phyloP scores from a whole-genome alignment of 169 alveolate species.

The Cryptosporidium xiaoi region DNA sequence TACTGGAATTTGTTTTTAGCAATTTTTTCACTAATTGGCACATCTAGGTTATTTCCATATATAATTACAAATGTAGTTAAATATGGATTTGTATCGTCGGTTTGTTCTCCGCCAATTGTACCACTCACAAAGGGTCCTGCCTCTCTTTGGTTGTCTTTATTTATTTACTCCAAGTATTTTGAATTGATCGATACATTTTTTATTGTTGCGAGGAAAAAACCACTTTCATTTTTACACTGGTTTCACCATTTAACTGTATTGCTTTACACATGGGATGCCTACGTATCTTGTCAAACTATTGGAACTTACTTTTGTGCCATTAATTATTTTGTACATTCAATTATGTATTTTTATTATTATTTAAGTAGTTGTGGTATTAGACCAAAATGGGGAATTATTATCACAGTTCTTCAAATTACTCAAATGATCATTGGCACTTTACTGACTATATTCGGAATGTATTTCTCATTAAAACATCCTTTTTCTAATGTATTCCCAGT shows the following conservation, averaged over 20 bases:
- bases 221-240: conserved; percentile 85
- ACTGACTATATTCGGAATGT: conserved; percentile 36
- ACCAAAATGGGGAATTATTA: conserved; percentile 83
- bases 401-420: conserved; percentile 81
- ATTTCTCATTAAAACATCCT: conserved; percentile 69
- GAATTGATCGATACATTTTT: conserved; percentile 86
- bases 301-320: conserved; percentile 85
- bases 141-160: conserved; percentile 84
- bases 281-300: conserved; percentile 82
- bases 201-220: conserved; percentile 81
- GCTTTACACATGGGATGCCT: conserved; percentile 88
- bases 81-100: conserved; percentile 80
- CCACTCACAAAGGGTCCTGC: conserved; percentile 82
- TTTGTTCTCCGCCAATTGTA: conserved; percentile 81
- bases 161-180: conserved; percentile 83
- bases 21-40: conserved; percentile 80
- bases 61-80: conserved; percentile 55
- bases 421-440: conserved; percentile 84
- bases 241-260: conserved; percentile 88
- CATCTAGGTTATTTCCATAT: conserved; percentile 78
- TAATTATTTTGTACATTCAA: conserved; percentile 85
- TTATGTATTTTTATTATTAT: conserved; percentile 87
- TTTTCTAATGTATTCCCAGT: conserved; percentile 42
- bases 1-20: conserved; percentile 84
- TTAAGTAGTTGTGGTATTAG: conserved; percentile 78